phyloP scores from a whole-genome alignment of 148 eudicot genomes.

The Camellia sinensis region DNA sequence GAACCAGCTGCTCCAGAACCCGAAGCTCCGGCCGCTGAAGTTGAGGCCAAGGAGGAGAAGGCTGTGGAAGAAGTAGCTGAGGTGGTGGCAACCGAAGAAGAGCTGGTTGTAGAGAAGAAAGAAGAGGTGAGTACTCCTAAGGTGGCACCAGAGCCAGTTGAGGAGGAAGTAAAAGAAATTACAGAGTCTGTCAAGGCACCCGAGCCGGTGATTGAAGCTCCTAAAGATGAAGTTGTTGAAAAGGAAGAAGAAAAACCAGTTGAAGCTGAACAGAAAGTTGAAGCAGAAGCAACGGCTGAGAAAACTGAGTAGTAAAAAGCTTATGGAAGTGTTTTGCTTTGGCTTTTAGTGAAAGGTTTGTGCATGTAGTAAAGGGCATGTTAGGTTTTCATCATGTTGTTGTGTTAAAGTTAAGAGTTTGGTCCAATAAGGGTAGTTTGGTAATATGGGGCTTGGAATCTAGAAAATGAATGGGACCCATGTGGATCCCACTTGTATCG shows the following conservation, averaged over 20 bases:
- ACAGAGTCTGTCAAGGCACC: neutral
- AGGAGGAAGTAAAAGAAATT: neutral
- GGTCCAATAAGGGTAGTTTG: neutral
- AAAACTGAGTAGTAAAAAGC: neutral
- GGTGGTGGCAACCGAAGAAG: neutral
- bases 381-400: neutral
- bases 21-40: neutral
- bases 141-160: conserved; percentile 3
- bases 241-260: neutral
- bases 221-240: neutral
- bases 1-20: neutral
- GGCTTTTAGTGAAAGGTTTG: neutral
- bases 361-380: too few species aligned
- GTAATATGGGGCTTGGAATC: neutral
- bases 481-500: neutral
- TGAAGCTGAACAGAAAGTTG: neutral
- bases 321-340: neutral
- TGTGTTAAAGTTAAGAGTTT: neutral
- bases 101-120: neutral
- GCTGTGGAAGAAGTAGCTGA: neutral
- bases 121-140: neutral
- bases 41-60: neutral
- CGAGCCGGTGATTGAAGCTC: neutral
- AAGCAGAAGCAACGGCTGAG: conserved; percentile 6
- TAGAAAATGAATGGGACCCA: neutral